Conservation (phyloP, 1,284 basidiomycete species). For the Ustilago cynodontis region DNA sequence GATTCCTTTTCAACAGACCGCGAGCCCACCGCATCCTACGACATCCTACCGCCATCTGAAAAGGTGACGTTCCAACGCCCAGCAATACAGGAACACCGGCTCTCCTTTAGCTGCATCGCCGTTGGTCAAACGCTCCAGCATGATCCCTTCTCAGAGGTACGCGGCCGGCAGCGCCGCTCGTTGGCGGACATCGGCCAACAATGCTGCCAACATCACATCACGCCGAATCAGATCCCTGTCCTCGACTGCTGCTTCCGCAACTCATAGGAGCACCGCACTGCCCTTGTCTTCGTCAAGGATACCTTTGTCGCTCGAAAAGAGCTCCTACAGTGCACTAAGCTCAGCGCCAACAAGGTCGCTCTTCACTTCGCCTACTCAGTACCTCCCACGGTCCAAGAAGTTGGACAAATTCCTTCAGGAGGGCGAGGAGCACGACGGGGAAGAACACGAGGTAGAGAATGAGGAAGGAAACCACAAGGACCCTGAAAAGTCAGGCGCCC, state of each 20-base stretch:
- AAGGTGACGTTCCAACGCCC: not conserved
- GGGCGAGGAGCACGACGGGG: slow-evolving; percentile 30
- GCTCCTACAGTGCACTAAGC: slow-evolving; percentile 1
- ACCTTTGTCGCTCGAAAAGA: slow-evolving; percentile 2
- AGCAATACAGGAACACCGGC: not conserved
- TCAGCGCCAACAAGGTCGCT: slow-evolving; percentile 24
- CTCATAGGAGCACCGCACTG: not conserved
- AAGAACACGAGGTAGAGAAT: slow-evolving; percentile 45
- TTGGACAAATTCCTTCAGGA: slow-evolving; percentile 16
- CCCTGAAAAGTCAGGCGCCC: slow-evolving; percentile 13
- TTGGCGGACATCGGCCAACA: slow-evolving; percentile 29
- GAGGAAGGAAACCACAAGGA: slow-evolving; percentile 30
- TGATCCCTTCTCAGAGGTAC: slow-evolving; percentile 48
- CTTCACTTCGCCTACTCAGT: slow-evolving; percentile 35
- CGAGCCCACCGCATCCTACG: not conserved
- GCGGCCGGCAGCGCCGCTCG: slow-evolving; percentile 44
- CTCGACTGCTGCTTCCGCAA: slow-evolving; percentile 10
- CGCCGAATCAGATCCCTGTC: slow-evolving; percentile 24
- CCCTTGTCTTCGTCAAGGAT: slow-evolving; percentile 7
- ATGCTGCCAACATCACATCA: slow-evolving; percentile 12
- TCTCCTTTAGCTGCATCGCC: not conserved
- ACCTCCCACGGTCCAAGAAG: slow-evolving; percentile 51
- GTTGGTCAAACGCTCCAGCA: not conserved
- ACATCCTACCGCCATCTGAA: not conserved
- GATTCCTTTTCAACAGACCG: not conserved